Percentiles rank a stretch among this genome's conserved stretches.
Conservation (phyloP, 2,329 filamentous ascomycete species). For the Zymoseptoria crescenta region DNA sequence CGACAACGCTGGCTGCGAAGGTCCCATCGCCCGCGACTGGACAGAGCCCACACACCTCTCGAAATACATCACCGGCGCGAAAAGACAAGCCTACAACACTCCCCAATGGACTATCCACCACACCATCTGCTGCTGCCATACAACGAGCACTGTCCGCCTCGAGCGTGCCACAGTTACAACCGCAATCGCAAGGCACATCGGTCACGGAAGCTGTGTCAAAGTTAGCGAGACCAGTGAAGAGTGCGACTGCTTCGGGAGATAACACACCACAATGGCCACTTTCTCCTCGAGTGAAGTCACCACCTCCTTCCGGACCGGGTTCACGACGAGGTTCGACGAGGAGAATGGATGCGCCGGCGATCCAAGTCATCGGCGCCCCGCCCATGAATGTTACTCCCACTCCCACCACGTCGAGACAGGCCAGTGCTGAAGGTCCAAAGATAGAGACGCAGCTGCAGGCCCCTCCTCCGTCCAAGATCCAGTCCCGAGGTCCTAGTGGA, state of each 20-base stretch:
- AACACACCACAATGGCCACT: conserved; percentile 63
- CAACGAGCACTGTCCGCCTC: conserved; percentile 62
- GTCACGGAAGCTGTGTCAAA: conserved; percentile 55
- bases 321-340: conserved; percentile 37
- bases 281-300: conserved; percentile 66
- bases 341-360: conserved; percentile 35
- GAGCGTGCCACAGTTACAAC: conserved; percentile 57
- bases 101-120: conserved; percentile 33
- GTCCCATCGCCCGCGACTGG: conserved; percentile 29
- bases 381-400: conserved; percentile 32
- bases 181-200: conserved; percentile 32
- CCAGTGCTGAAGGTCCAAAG: conserved; percentile 27
- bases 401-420: conserved; percentile 11
- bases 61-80: conserved; percentile 41
- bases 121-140: conserved; percentile 54
- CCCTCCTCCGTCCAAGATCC: conserved; percentile 31
- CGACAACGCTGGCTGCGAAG: conserved; percentile 21
- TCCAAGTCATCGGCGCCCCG: conserved; percentile 40
- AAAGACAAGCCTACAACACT: conserved; percentile 36
- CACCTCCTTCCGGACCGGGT: conserved; percentile 50
- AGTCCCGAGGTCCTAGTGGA: conserved; percentile 31
- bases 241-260: conserved; percentile 38
- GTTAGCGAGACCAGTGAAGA: conserved; percentile 54
- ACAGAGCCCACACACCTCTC: conserved; percentile 39
- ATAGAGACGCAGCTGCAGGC: conserved; percentile 32